Evolutionary conservation across 1,284 basidiomycete genomes (phyloP).

Genomic region (Fomitopsis pinicola): DNA sequence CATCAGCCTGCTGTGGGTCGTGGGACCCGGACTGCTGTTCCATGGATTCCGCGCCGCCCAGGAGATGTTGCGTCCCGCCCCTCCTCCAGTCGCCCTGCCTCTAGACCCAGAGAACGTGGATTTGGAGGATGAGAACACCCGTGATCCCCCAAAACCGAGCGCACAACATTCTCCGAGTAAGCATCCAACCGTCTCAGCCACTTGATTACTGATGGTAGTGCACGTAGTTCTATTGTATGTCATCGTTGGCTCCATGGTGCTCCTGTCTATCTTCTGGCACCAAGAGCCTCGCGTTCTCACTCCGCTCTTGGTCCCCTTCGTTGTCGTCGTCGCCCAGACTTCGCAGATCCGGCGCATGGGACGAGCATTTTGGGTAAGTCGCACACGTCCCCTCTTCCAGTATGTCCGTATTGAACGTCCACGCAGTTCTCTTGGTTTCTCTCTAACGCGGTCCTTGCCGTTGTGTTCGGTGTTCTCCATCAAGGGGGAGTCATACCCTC

Average conservation of each 20-base stretch:
- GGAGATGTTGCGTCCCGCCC: constrained; percentile 4
- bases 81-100: background rate
- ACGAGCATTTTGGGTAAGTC: constrained; percentile 31
- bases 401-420: background rate
- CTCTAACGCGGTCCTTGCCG: constrained; percentile 25
- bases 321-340: constrained; percentile 27
- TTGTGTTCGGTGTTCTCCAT: constrained; percentile 35
- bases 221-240: constrained; percentile 26
- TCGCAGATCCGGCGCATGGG: constrained; percentile 21
- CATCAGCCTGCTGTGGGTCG: constrained; percentile 37
- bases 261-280: constrained; percentile 35
- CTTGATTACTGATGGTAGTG: no score
- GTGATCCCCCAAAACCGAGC: no score
- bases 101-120: background rate
- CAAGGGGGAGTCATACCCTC: constrained; percentile 39
- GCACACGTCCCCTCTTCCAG: background rate
- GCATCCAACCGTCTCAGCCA: background rate
- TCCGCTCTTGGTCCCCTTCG: constrained; percentile 32
- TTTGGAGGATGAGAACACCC: background rate
- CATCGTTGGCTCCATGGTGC: constrained; percentile 23
- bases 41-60: constrained; percentile 18
- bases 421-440: constrained; percentile 26
- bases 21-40: constrained; percentile 29
- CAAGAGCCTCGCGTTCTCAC: constrained; percentile 38
- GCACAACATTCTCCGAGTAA: no score